Evolutionary conservation across 129 eudicot species (phyloP), one percentile per base, ranked within the genome.

Genomic region (Escallonia rubra): DNA sequence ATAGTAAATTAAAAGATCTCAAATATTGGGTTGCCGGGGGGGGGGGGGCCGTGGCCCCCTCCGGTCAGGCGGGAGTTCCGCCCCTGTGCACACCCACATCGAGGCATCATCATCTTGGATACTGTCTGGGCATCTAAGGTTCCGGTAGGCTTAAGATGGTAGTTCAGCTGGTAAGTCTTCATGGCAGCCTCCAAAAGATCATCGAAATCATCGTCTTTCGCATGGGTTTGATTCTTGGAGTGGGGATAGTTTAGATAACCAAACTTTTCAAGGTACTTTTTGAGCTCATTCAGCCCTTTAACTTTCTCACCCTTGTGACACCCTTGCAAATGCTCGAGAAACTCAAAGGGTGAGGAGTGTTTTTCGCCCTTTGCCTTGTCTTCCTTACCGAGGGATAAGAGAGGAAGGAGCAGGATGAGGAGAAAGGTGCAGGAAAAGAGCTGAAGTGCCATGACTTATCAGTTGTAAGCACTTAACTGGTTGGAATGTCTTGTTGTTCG

Each of bases 1-100:
- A n/a, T n/a, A n/a, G n/a, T n/a, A n/a, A n/a, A n/a, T n/a, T n/a
- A n/a, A n/a, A n/a, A n/a, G n/a, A n/a, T n/a, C n/a, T n/a, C n/a
- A n/a, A n/a, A n/a, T n/a, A n/a, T n/a, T n/a, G n/a, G n/a, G n/a
- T n/a, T n/a, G n/a, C n/a, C n/a, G n/a, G n/a, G n/a, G n/a, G n/a
- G n/a, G n/a, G n/a, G n/a, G n/a, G n/a, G n/a, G n/a, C n/a, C n/a
- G n/a, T n/a, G n/a, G n/a, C n/a, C n/a, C n/a, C n/a, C n/a, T n/a
- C n/a, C n/a, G n/a, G n/a, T n/a, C n/a, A n/a, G n/a, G n/a, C n/a
- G n/a, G n/a, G n/a, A n/a, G n/a, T n/a, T n/a, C n/a, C n/a, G n/a
- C n/a, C n/a, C n/a, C n/a, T n/a, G n/a, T 34, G 77, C 42, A 10
- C 57, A 59, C 48, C 77, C 66, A n/a, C 77, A 73, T 8, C 77